phyloP scores from a whole-genome alignment of 768 basidiomycete species.

The Lenzites betulinus region DNA sequence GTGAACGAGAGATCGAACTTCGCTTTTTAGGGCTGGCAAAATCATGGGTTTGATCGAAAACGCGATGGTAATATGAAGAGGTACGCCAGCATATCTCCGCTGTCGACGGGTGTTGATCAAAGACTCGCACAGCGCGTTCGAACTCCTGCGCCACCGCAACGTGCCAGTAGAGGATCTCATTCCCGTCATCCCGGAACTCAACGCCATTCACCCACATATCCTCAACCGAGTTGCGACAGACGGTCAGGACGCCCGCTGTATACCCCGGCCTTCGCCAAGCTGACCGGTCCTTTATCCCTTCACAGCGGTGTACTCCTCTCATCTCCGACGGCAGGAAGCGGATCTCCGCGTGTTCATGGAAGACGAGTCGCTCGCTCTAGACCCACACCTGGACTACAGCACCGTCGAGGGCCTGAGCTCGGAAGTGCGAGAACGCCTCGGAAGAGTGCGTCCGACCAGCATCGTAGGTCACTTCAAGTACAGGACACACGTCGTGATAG shows the following conservation, averaged over 20 bases:
- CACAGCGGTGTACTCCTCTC: conserved; percentile 60
- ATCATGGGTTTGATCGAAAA: conserved; percentile 42
- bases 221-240: conserved; percentile 69
- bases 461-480: conserved; percentile 48
- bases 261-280: neutral
- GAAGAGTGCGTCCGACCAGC: conserved; percentile 61
- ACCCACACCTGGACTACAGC: conserved; percentile 70
- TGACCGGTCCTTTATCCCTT: neutral
- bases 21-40: conserved; percentile 42
- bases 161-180: conserved; percentile 48
- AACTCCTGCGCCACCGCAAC: conserved; percentile 64
- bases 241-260: conserved; percentile 44
- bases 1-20: too few relatives aligned
- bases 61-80: conserved; percentile 48
- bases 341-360: conserved; percentile 74
- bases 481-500: neutral
- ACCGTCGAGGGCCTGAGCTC: conserved; percentile 67
- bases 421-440: conserved; percentile 72
- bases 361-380: conserved; percentile 73
- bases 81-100: conserved; percentile 27
- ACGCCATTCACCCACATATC: conserved; percentile 49
- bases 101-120: neutral
- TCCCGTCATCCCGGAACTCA: conserved; percentile 51
- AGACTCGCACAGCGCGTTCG: conserved; percentile 60
- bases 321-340: conserved; percentile 70